A percentile compares a stretch with the other conserved stretches of the same genome.
Conservation (phyloP, 768 basidiomycete species). For the Serendipita sp. region DNA sequence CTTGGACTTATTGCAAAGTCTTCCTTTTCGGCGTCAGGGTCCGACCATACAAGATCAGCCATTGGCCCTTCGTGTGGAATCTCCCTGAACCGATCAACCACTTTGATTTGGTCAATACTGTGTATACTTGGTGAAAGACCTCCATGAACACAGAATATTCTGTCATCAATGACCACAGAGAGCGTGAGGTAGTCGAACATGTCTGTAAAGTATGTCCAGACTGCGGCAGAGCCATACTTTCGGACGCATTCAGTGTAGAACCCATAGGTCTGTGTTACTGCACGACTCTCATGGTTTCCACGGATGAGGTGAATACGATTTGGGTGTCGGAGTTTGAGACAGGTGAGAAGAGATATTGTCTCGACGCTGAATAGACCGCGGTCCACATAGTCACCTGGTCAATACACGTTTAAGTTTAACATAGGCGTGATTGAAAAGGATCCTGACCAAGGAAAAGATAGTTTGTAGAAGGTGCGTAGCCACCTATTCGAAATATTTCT, state of each 20-base stretch:
- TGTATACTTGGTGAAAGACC: slow-evolving; percentile 96
- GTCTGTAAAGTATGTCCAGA: slow-evolving; percentile 99
- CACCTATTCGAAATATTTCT: slow-evolving; percentile 98
- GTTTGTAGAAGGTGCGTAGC: slow-evolving; percentile 90
- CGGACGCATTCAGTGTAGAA: slow-evolving; percentile 98
- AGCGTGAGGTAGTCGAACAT: slow-evolving; percentile 99
- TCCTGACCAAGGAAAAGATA: slow-evolving; percentile 77
- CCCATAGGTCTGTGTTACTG: slow-evolving; percentile 97
- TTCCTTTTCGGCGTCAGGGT: slow-evolving; percentile 98
- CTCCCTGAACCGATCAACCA: slow-evolving; percentile 97
- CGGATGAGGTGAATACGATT: slow-evolving; percentile 92
- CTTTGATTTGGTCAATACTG: slow-evolving; percentile 98
- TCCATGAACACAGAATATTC: slow-evolving; percentile 98
- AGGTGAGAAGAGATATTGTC: slow-evolving; percentile 92
- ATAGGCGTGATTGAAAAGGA: not conserved
- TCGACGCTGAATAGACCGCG: slow-evolving; percentile 95
- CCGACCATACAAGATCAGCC: slow-evolving; percentile 99
- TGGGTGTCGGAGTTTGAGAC: slow-evolving; percentile 91
- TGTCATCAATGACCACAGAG: slow-evolving; percentile 95
- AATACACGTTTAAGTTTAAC: slow-evolving; percentile 3
- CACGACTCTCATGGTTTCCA: slow-evolving; percentile 95
- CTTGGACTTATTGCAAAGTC: slow-evolving; percentile 98
- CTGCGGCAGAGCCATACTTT: slow-evolving; percentile 89
- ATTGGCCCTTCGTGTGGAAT: slow-evolving; percentile 99
- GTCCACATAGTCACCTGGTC: slow-evolving; percentile 91